Evolutionary conservation across 352 stramenopile genomes (phyloP).

Genomic region (Globisporangium paddicum): DNA sequence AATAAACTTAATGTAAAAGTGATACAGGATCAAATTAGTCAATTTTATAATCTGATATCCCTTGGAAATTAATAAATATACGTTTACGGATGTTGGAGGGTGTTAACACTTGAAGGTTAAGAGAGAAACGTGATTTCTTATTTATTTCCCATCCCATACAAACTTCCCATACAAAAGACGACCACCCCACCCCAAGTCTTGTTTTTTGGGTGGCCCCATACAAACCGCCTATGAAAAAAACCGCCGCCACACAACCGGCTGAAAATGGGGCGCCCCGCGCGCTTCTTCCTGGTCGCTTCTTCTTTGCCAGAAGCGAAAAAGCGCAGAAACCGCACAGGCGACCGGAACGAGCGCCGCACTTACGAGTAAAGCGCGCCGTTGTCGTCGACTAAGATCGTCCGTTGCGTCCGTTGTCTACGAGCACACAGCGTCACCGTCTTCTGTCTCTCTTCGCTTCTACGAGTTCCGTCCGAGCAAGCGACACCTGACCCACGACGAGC

Average conservation of each 20-base stretch:
- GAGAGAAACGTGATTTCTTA: no score
- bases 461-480: background rate
- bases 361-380: slow-evolving; percentile 11
- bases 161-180: no score
- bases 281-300: slow-evolving; percentile 1
- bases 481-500: background rate
- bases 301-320: slow-evolving; percentile 35
- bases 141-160: no score
- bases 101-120: no score
- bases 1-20: no score
- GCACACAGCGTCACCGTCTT: background rate
- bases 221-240: background rate
- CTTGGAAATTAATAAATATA: no score
- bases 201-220: no score
- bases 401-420: background rate
- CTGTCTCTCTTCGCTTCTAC: background rate
- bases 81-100: no score
- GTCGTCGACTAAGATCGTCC: slow-evolving; percentile 26
- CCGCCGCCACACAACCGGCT: background rate
- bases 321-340: slow-evolving; percentile 28
- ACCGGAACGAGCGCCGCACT: slow-evolving; percentile 18
- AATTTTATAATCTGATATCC: no score
- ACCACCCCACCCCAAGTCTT: no score
- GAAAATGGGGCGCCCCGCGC: background rate
- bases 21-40: no score